Conservation (phyloP, 805 yeast genomes). For the Cyberlindnera mrakii region DNA sequence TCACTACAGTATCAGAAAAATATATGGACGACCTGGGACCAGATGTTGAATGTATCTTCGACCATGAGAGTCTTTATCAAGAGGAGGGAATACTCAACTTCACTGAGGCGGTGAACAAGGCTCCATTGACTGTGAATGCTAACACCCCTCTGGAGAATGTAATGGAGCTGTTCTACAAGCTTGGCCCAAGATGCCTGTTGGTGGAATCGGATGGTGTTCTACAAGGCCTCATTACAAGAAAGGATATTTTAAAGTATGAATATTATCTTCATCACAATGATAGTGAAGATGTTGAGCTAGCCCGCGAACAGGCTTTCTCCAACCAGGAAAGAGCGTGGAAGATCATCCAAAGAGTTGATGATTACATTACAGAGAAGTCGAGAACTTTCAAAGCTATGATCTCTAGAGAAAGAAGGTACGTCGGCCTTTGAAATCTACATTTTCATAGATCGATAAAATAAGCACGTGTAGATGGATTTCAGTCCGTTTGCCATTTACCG, state of each 20-base stretch:
- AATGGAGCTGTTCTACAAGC: constrained; percentile 60
- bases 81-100: constrained; percentile 19
- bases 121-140: constrained; percentile 57
- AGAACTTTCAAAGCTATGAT: background rate
- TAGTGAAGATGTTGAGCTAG: constrained; percentile 3
- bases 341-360: constrained; percentile 8
- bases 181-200: constrained; percentile 74
- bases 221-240: constrained; percentile 76
- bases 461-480: background rate
- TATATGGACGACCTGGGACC: constrained; percentile 26
- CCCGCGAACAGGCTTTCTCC: constrained; percentile 12
- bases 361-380: background rate
- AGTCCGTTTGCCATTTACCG: constrained; percentile 62
- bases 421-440: background rate
- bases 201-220: constrained; percentile 57
- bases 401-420: background rate
- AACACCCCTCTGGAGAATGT: constrained; percentile 53
- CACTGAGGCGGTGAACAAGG: constrained; percentile 36
- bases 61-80: constrained; percentile 1
- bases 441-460: too few species aligned
- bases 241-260: constrained; percentile 71
- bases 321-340: constrained; percentile 12
- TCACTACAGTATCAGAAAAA: constrained; percentile 26
- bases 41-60: constrained; percentile 3
- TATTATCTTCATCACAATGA: constrained; percentile 18